Conservation (phyloP, 192 early-diverging fungal species). For the Coemansia sp. region DNA sequence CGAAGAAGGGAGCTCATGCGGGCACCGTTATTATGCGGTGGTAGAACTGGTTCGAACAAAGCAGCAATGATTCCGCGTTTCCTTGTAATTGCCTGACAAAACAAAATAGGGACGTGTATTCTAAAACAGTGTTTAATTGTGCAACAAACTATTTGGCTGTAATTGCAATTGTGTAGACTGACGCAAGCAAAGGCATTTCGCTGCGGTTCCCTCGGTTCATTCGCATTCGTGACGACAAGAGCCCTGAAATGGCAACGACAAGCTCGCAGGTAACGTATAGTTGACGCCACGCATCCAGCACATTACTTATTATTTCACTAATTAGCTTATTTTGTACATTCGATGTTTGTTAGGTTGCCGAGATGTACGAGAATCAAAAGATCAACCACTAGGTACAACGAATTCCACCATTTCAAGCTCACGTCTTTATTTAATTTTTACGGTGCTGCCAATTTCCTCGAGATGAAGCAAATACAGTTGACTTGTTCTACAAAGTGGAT, state of each 20-base stretch:
- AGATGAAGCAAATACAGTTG: no score
- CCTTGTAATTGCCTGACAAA: no score
- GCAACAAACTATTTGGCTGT: not conserved
- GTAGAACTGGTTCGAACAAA: no score
- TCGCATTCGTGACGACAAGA: slow-evolving; percentile 93
- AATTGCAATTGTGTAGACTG: slow-evolving; percentile 55
- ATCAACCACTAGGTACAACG: slow-evolving; percentile 30
- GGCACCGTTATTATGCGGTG: no score
- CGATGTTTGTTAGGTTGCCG: slow-evolving; percentile 44
- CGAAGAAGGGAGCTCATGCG: slow-evolving; percentile 1
- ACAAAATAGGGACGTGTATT: no score
- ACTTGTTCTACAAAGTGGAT: no score
- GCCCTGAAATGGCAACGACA: slow-evolving; percentile 87
- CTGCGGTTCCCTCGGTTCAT: slow-evolving; percentile 98
- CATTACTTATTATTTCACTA: not conserved
- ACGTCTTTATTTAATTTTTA: no score
- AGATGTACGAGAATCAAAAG: slow-evolving; percentile 60
- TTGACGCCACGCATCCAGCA: not conserved
- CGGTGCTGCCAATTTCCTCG: no score
- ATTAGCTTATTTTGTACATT: not conserved
- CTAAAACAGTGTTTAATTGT: no score
- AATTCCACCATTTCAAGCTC: not conserved
- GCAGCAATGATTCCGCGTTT: no score
- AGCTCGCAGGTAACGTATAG: slow-evolving; percentile 67
- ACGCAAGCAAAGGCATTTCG: slow-evolving; percentile 86